These are phyloP conservation scores for Arthrobotrys megalospora DNA, from an alignment of 2,329 filamentous ascomycete species.

Conservation along the genomic window DNA sequence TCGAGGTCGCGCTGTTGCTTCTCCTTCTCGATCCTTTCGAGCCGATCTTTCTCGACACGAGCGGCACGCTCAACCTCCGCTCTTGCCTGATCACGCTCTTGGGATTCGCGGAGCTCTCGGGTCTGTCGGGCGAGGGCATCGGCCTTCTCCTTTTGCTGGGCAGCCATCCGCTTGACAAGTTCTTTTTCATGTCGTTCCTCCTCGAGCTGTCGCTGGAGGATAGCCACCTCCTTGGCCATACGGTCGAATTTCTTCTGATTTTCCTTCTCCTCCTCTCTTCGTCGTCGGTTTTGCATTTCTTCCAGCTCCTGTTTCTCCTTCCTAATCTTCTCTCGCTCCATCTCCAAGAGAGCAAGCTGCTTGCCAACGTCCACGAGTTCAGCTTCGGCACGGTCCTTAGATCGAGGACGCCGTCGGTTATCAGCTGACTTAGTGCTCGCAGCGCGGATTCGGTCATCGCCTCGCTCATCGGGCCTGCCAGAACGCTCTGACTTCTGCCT, in stretches of 20 bases:
- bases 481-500: constrained; percentile 55
- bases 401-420: constrained; percentile 48
- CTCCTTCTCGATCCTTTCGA: constrained; percentile 50
- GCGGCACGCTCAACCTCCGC: constrained; percentile 57
- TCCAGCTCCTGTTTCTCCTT: constrained; percentile 57
- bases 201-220: constrained; percentile 47
- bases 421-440: constrained; percentile 56
- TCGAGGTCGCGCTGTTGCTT: constrained; percentile 43
- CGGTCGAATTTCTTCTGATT: constrained; percentile 59
- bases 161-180: constrained; percentile 50
- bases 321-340: constrained; percentile 55
- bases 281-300: constrained; percentile 42
- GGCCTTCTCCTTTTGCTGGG: constrained; percentile 52
- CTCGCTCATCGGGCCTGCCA: constrained; percentile 50
- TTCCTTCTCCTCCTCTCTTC: constrained; percentile 54
- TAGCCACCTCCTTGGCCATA: constrained; percentile 50
- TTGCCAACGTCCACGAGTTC: constrained; percentile 57
- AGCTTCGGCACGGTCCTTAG: constrained; percentile 58
- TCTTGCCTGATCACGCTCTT: constrained; percentile 59
- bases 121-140: constrained; percentile 50
- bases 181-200: constrained; percentile 58
- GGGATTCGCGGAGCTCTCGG: constrained; percentile 51
- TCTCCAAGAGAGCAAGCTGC: constrained; percentile 56
- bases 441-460: constrained; percentile 45
- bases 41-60: constrained; percentile 52